Evolutionary conservation across 805 yeast species (phyloP), one percentile per base, ranked within the genome.

Genomic region (Priceomyces medius): DNA sequence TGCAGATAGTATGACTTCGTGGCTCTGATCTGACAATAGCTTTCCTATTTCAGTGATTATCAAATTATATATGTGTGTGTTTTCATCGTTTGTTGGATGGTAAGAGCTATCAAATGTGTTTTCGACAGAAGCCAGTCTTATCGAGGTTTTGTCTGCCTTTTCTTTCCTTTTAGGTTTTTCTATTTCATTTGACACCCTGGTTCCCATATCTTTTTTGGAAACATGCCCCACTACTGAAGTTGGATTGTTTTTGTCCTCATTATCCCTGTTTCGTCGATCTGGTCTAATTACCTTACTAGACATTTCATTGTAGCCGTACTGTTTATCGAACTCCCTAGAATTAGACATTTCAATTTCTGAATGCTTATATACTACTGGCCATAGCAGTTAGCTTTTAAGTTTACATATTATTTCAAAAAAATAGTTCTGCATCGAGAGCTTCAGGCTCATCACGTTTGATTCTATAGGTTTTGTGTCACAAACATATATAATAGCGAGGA

Each of bases 1-100:
- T 3, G 89, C 86, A 3, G 93, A 83, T 16, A 80, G 57, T 2
- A 88, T 72, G 2, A 81, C 77, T 32, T 80, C 86, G 42, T 85
- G 88, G 7, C 90, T 79, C n/a, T 86, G 77, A 57, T 89, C 97
- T 9, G 83, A 85, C 29, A 85, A 61, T 13, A 71, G 66, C 2
- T 64, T 58, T 4, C 76, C 70, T 3, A 85, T 77, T 80, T 86
- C 79, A 0, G 76, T 59, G 45, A 84, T 62, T n/a, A 88, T 68
- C 32, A 68, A 56, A 32, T 80, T 83, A 56, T 81, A 85, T 0
- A 68, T 58, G 21, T 65, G 68, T 2, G 70, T 59, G 12, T 80
- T 81, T 14, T 72, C 74, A 9, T 71, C 73, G 3, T 77, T 73
- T 6, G 77, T 72, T 0, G 96, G 96, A 26, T 72, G 67, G 56